A percentile compares a stretch with the other conserved stretches of the same genome.
Conservation (phyloP, 2,329 filamentous ascomycete species). For the Triangularia verruculosa region DNA sequence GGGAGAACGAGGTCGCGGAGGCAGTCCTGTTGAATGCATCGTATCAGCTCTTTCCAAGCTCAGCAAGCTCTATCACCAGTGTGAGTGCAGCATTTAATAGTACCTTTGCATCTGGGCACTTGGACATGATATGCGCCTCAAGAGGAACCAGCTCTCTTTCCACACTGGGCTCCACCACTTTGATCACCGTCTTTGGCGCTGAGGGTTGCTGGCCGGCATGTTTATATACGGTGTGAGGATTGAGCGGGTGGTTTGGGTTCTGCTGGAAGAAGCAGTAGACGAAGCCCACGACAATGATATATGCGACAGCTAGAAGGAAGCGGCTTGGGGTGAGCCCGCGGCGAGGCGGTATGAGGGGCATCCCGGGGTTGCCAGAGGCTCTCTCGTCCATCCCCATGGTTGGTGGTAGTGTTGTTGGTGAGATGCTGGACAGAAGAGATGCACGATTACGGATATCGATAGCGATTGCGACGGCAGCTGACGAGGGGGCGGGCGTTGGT, state of each 20-base stretch:
- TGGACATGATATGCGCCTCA: conserved; percentile 95
- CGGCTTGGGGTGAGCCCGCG: conserved; percentile 16
- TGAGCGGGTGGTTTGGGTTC: neutral
- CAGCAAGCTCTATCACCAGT: too few species aligned
- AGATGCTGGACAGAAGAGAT: neutral
- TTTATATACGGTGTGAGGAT: neutral
- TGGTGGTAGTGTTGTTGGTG: neutral
- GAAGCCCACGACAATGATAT: conserved; percentile 12
- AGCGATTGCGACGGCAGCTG: neutral
- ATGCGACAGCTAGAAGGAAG: conserved; percentile 14
- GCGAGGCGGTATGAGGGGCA: conserved; percentile 21
- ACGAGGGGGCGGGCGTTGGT: neutral
- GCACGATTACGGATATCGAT: neutral
- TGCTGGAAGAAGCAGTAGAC: conserved; percentile 14
- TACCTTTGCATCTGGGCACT: conserved; percentile 84
- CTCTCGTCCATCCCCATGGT: conserved; percentile 22
- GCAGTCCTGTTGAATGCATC: conserved; percentile 60
- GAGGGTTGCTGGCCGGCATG: neutral
- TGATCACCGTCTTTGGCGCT: neutral
- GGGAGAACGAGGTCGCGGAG: conserved; percentile 78
- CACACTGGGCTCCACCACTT: neutral
- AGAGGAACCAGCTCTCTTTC: conserved; percentile 58
- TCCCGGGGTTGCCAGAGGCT: conserved; percentile 17
- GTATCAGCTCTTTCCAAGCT: neutral
- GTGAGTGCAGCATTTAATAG: conserved; percentile 20